Evolutionary conservation across 2,329 filamentous ascomycete species (phyloP).

Genomic region (Dactylella cylindrospora): DNA sequence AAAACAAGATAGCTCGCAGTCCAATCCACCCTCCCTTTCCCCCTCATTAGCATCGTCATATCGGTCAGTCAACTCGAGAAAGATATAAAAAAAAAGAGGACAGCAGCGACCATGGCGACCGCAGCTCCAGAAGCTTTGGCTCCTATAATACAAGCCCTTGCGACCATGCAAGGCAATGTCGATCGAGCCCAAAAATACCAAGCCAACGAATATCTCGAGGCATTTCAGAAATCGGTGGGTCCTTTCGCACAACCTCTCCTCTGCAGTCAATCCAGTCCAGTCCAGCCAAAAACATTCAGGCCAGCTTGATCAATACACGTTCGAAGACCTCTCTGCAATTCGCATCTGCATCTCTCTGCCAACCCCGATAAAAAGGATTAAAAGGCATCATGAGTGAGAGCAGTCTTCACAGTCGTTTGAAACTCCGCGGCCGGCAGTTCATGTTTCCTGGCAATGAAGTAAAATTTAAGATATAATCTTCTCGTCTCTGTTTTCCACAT

Average conservation of each 20-base stretch:
- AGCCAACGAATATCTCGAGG: constrained; percentile 86
- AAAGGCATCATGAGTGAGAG: constrained; percentile 28
- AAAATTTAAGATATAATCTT: constrained; percentile 15
- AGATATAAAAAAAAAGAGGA: constrained; percentile 1
- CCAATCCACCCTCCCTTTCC: constrained; percentile 46
- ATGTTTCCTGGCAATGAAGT: constrained; percentile 43
- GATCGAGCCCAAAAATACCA: constrained; percentile 81
- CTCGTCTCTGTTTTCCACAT: constrained; percentile 12
- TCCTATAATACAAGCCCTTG: constrained; percentile 82
- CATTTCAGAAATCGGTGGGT: constrained; percentile 96
- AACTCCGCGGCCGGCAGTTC: constrained; percentile 28
- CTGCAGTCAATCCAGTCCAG: constrained; percentile 40
- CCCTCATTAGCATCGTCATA: constrained; percentile 18
- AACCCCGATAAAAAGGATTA: no score
- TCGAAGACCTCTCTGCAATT: constrained; percentile 38
- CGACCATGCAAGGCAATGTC: constrained; percentile 83
- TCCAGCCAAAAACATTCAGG: constrained; percentile 36
- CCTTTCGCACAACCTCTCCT: constrained; percentile 45
- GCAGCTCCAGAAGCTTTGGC: constrained; percentile 70
- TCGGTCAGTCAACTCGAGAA: neutral
- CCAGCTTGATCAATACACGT: constrained; percentile 40
- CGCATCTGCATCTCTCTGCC: constrained; percentile 35
- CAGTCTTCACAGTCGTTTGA: constrained; percentile 34
- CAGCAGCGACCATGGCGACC: constrained; percentile 65
- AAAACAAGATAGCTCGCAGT: constrained; percentile 45